Base-by-base conservation (phyloP, 345 rosid species). In the Litchi chinensis region DNA sequence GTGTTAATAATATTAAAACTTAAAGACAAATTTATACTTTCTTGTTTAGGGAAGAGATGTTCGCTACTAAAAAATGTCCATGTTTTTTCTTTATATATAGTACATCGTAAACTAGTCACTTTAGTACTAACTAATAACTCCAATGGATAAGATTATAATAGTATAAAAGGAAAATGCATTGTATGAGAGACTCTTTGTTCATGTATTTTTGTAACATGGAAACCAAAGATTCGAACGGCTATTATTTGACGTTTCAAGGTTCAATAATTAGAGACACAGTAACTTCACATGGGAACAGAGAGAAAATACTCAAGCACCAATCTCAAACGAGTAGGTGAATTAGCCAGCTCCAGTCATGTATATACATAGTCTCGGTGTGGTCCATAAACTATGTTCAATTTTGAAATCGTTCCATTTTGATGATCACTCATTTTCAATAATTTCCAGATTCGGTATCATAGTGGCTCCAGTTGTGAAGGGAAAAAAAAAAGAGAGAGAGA, bases 381-480 rank as follows among this genome's bases (percentile, higher is more conserved):
- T 52, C 71, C 65, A 10, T 24, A 22, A 13, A 13, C 8, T 7
- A 21, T 65, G 10, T 18, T 24, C 7, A 48, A 67, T 12, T 41
- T 59, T 8, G 11, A 59, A 59, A n/a, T 59, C 52, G 22, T 76
- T 67, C 41, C 13, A 21, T 37, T 48, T 50, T 75, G 56, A n/a
- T 75, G 32, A 11, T 21, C 44, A 18, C 5, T 8, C 24, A 2
- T 0, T 19, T 18, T 10, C 43, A 19, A 64, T 69, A 65, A 63
- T 40, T 24, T 6, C 73, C 82, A 67, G 62, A 73, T 60, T 56
- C 7, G 32, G 62, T 24, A 26, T 76, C n/a, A 54, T 54, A 60
- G 73, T 52, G 80, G 68, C 69, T 65, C 68, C 70, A 46, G 62
- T 26, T 64, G 70, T 28, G 62, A 64, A 46, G 59, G 9, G 28